These are phyloP conservation scores for Lactarius akahatsu DNA, from an alignment of 768 basidiomycete genomes.

Conservation along the genomic window DNA sequence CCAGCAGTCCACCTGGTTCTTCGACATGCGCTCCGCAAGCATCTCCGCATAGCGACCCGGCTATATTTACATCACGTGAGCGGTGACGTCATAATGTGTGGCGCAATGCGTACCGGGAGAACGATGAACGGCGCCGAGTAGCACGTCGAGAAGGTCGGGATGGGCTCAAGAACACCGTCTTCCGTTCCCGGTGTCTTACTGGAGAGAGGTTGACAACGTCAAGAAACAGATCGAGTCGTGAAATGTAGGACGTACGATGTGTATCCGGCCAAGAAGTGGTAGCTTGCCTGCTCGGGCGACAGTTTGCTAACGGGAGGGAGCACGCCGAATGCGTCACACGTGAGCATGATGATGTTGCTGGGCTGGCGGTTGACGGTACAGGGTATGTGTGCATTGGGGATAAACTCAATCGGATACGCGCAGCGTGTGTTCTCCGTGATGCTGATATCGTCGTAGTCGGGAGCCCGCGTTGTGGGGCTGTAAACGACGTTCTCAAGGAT, in stretches of 20 bases:
- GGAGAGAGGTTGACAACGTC: conserved; percentile 27
- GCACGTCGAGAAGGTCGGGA: conserved; percentile 98
- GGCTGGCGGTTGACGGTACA: conserved; percentile 87
- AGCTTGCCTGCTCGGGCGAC: conserved; percentile 91
- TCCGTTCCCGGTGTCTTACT: conserved; percentile 99
- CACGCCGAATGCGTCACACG: conserved; percentile 97
- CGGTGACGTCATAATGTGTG: background rate
- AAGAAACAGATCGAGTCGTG: background rate
- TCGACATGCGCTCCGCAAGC: conserved; percentile 92
- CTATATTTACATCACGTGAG: conserved; percentile 37
- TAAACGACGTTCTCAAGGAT: conserved; percentile 99
- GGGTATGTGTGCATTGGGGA: conserved; percentile 93
- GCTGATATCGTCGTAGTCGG: conserved; percentile 94
- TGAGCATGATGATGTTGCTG: conserved; percentile 94
- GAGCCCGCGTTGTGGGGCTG: conserved; percentile 72
- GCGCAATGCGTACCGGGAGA: conserved; percentile 63
- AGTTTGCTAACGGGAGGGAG: conserved; percentile 94
- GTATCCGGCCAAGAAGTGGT: conserved; percentile 97
- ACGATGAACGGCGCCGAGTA: conserved; percentile 99
- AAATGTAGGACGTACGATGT: conserved; percentile 61
- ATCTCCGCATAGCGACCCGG: conserved; percentile 95
- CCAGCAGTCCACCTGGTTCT: conserved; percentile 91
- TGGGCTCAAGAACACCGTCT: conserved; percentile 96
- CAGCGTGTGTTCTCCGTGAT: conserved; percentile 99
- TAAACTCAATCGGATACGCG: conserved; percentile 98